phyloP scores from a whole-genome alignment of 495 filamentous ascomycete species.

The Recurvomyces mirabilis region DNA sequence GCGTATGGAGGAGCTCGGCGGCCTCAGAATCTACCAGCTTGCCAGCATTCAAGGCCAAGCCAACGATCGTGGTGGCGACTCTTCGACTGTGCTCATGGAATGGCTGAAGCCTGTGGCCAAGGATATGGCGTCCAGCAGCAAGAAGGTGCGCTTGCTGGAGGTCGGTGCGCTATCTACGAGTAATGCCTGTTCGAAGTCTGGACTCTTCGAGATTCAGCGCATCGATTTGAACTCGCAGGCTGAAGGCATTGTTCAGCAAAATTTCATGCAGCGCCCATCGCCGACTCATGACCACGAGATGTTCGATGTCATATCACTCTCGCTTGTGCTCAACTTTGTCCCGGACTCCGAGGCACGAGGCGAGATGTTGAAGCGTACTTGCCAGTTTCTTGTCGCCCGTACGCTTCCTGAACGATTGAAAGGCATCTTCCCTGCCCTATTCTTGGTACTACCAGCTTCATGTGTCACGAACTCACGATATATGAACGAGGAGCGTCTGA shows the following conservation, averaged over 20 bases:
- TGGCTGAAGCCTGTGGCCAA: constrained; percentile 54
- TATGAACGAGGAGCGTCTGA: constrained; percentile 59
- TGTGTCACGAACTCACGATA: constrained; percentile 92
- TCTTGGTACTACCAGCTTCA: constrained; percentile 79
- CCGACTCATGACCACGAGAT: constrained; percentile 47
- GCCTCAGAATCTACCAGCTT: constrained; percentile 71
- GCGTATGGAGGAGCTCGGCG: constrained; percentile 57
- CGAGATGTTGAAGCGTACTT: constrained; percentile 73
- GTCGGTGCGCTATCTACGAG: constrained; percentile 76
- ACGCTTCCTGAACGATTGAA: background rate
- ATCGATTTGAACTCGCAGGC: constrained; percentile 88
- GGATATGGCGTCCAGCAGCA: constrained; percentile 16
- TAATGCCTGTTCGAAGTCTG: constrained; percentile 70
- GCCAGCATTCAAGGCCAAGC: constrained; percentile 85
- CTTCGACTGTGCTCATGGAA: constrained; percentile 70
- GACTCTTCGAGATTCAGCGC: constrained; percentile 58
- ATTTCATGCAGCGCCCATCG: constrained; percentile 85
- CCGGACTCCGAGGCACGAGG: constrained; percentile 63
- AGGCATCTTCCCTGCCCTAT: constrained; percentile 58
- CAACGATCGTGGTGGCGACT: constrained; percentile 77
- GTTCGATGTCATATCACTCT: constrained; percentile 89
- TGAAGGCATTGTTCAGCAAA: constrained; percentile 67
- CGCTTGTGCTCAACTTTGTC: constrained; percentile 90
- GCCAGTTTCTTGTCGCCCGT: constrained; percentile 46
- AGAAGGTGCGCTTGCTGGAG: constrained; percentile 58